These are phyloP conservation scores for Leishmania aethiopica DNA, from an alignment of 208 protist genomes.

Conservation along the genomic window DNA sequence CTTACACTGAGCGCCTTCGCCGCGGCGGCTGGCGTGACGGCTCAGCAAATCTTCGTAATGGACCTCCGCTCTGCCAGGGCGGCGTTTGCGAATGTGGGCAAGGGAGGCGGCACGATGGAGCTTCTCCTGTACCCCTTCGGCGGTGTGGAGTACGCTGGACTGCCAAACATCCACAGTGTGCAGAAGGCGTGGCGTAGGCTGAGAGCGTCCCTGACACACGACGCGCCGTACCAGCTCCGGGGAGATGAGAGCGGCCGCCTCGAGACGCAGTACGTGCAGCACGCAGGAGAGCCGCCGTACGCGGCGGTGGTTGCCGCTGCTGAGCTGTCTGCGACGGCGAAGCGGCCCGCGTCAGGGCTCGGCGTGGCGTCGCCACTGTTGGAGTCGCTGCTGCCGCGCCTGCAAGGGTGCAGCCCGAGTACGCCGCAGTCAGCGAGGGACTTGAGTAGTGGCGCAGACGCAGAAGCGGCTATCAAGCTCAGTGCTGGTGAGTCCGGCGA, in stretches of 20 bases:
- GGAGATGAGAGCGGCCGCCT: background rate
- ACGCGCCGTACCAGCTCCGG: slow-evolving; percentile 21
- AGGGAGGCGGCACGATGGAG: slow-evolving; percentile 44
- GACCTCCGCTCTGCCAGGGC: slow-evolving; percentile 41
- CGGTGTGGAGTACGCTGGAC: slow-evolving; percentile 37
- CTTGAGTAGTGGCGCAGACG: background rate
- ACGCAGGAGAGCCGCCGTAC: slow-evolving; percentile 24
- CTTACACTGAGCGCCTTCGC: slow-evolving; percentile 28
- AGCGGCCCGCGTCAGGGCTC: slow-evolving; percentile 1
- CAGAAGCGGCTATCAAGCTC: background rate
- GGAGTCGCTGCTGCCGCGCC: background rate
- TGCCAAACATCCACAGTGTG: slow-evolving; percentile 58
- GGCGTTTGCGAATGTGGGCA: slow-evolving; percentile 39
- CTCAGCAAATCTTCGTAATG: slow-evolving; percentile 36
- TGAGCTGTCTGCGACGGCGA: slow-evolving; percentile 4
- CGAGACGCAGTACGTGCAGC: slow-evolving; percentile 21
- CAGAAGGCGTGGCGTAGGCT: slow-evolving; percentile 33
- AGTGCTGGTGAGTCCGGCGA: background rate
- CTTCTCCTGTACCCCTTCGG: slow-evolving; percentile 30
- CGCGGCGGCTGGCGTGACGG: slow-evolving; percentile 12
- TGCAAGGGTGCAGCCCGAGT: background rate
- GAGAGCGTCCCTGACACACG: slow-evolving; percentile 30
- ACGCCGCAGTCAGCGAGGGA: background rate
- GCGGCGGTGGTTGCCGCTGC: slow-evolving; percentile 31
- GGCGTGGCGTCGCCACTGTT: background rate